phyloP scores from a whole-genome alignment of 2,329 filamentous ascomycete genomes.

The Zarea fungicola region DNA sequence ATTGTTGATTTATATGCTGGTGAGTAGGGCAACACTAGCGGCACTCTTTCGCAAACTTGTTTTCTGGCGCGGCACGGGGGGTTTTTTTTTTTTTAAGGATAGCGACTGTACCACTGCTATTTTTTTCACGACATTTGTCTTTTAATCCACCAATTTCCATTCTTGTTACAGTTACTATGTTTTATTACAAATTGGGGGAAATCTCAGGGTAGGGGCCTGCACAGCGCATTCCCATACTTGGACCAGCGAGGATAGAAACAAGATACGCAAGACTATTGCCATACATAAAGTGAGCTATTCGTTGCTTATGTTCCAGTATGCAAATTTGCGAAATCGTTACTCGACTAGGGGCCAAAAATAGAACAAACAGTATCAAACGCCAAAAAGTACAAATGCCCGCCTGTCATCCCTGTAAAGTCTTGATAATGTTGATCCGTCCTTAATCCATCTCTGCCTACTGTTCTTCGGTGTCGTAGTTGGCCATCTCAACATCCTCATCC shows the following conservation, averaged over 20 bases:
- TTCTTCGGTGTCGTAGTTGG: slow-evolving; percentile 40
- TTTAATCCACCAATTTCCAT: background rate
- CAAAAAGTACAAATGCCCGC: slow-evolving; percentile 21
- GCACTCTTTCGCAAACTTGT: background rate
- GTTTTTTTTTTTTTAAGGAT: slow-evolving; percentile 9
- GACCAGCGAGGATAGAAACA: background rate
- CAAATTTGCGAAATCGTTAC: background rate
- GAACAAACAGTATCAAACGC: slow-evolving; percentile 4
- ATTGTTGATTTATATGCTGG: slow-evolving; percentile 80
- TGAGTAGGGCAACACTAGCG: slow-evolving; percentile 15
- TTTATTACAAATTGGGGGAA: background rate
- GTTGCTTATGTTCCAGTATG: background rate
- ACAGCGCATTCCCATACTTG: too few species aligned
- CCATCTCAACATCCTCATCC: slow-evolving; percentile 47
- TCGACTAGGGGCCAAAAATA: background rate
- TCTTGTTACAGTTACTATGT: background rate
- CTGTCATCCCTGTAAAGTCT: slow-evolving; percentile 24
- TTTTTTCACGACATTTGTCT: background rate
- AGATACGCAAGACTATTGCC: slow-evolving; percentile 2
- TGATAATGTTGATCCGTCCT: background rate
- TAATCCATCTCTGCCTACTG: slow-evolving; percentile 29
- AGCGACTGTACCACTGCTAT: background rate
- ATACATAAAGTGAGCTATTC: background rate
- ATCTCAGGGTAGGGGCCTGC: too few species aligned
- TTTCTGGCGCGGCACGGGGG: background rate